Evolutionary conservation across 805 yeast genomes (phyloP), one percentile per base, ranked within the genome.

Genomic region (Wickerhamomyces ciferrii): DNA sequence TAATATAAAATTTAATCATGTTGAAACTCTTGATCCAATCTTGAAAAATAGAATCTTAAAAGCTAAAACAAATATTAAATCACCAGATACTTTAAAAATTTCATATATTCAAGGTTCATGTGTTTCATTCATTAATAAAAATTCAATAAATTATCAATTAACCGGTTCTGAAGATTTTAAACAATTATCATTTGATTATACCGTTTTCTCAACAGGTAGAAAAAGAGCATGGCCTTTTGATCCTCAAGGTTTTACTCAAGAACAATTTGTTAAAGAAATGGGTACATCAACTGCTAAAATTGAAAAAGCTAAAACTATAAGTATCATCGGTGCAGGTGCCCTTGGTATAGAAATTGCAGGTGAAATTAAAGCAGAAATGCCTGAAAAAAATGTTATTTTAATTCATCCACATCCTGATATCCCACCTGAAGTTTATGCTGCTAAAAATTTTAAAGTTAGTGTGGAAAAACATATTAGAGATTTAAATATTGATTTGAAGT

Each of bases 141-240:
- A 55, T 21, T 39, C 43, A 17, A 55, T 53, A 5, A 37, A 52
- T 19, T 47, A 56, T 48, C 25, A 47, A 20, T 21, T 55, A 13
- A 52, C 51, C 31, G 56, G 56, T 8, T 62, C 55, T 9, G 58
- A 57, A 9, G 47, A 46, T 4, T 48, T 51, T 17, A 50, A 51
- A 13, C 49, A 48, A 55, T 68, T 39, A 21, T 55, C 59, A 9
- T 78, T 76, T 55, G 79, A 78, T 50, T 76, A 73, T 50, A 71
- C 69, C 19, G 62, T 77, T 11, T 55, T 68, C 44, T 77, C 81
- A 5, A 60, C 75, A 2, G 83, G 83, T 1, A 63, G 82, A 55
- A 65, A 75, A 44, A 61, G 83, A 49, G 61, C 63, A 38, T 76
- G 80, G 79, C 83, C 83, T 14, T 70, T 75, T 34, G 76, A 77